A percentile compares a stretch with the other conserved stretches of the same genome.
These are phyloP conservation scores for Bipolaris victoriae DNA, from an alignment of 2,329 filamentous ascomycete genomes.

Conservation along the genomic window DNA sequence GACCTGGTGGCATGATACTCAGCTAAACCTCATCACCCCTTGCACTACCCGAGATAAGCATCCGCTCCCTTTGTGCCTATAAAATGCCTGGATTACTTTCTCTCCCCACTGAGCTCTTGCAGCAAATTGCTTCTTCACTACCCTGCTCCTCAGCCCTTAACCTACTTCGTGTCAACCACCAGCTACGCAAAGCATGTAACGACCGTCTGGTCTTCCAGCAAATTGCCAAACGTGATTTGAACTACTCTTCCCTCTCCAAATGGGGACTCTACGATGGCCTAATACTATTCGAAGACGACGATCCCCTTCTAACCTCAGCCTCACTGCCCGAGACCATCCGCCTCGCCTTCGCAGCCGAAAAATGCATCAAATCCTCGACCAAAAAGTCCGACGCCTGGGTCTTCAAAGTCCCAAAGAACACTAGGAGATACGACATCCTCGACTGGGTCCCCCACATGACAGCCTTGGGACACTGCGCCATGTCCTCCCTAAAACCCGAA, in stretches of 20 bases:
- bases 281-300: slow-evolving; percentile 17
- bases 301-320: slow-evolving; percentile 5
- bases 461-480: slow-evolving; percentile 23
- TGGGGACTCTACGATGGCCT: background rate
- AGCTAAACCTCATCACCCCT: background rate
- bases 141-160: slow-evolving; percentile 25
- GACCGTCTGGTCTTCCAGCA: slow-evolving; percentile 25
- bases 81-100: background rate
- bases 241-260: background rate
- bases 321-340: slow-evolving; percentile 20
- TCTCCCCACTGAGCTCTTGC: slow-evolving; percentile 31
- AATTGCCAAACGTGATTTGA: slow-evolving; percentile 17
- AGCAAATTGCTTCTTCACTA: slow-evolving; percentile 25
- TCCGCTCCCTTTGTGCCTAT: no score
- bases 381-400: background rate
- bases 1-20: background rate
- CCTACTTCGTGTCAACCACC: slow-evolving; percentile 19
- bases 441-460: slow-evolving; percentile 33
- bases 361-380: slow-evolving; percentile 1
- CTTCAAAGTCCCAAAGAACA: background rate
- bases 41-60: background rate
- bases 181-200: slow-evolving; percentile 23
- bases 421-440: slow-evolving; percentile 10
- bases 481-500: slow-evolving; percentile 14
- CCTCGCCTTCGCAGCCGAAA: slow-evolving; percentile 25